These are phyloP conservation scores for Cylindrotheca fusiformis DNA, from an alignment of 108 stramenopile species.

Conservation along the genomic window DNA sequence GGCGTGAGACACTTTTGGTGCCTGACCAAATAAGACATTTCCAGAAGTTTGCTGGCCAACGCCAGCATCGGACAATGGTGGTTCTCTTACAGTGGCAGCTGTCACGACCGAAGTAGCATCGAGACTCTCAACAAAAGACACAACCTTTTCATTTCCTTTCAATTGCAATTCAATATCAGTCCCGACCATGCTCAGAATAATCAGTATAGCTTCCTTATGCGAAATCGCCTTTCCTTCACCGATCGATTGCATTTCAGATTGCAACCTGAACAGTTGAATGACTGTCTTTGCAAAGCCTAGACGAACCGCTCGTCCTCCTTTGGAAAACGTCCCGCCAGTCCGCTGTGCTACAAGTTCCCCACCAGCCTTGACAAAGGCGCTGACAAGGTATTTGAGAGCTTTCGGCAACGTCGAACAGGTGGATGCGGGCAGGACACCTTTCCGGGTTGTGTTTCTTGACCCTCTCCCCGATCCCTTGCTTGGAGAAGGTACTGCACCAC, in stretches of 20 bases:
- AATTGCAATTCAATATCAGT: constrained; percentile 66
- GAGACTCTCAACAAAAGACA: background rate
- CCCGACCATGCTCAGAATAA: constrained; percentile 72
- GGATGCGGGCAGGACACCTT: constrained; percentile 9
- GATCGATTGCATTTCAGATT: constrained; percentile 31
- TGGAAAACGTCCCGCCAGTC: constrained; percentile 68
- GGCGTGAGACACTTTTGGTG: constrained; percentile 50
- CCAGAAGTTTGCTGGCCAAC: constrained; percentile 2
- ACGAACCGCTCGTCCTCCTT: constrained; percentile 74
- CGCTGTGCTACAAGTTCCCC: constrained; percentile 64
- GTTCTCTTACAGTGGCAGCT: background rate
- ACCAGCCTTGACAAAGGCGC: constrained; percentile 74
- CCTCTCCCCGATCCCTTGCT: background rate
- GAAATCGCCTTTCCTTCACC: constrained; percentile 41
- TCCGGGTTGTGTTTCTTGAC: constrained; percentile 1
- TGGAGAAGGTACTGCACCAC: background rate
- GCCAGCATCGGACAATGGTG: constrained; percentile 6
- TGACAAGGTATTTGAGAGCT: constrained; percentile 53
- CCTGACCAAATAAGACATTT: constrained; percentile 46
- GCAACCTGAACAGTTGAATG: constrained; percentile 53
- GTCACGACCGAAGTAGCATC: constrained; percentile 13
- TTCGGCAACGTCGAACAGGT: constrained; percentile 44
- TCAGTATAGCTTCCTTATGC: constrained; percentile 37
- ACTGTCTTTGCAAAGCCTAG: constrained; percentile 57
- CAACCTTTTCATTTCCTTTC: constrained; percentile 18